These are phyloP conservation scores for Cucumis cinereus DNA, from an alignment of 306 rosid species.

Conservation along the genomic window DNA sequence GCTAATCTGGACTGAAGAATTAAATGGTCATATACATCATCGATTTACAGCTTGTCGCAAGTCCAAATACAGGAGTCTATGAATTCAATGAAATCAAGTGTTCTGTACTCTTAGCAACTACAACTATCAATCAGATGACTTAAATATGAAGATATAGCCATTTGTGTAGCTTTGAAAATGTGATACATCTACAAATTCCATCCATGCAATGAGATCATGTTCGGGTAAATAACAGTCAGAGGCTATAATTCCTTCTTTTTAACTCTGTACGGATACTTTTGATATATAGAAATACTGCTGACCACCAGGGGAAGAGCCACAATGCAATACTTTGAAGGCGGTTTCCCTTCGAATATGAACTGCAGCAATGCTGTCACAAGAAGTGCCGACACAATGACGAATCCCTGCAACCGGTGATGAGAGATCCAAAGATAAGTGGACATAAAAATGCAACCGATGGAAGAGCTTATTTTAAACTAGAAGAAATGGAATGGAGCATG, in stretches of 20 bases:
- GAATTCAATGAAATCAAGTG: not conserved
- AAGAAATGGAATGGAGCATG: not conserved
- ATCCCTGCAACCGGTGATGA: constrained; percentile 66
- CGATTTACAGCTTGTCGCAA: not conserved
- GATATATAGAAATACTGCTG: constrained; percentile 74
- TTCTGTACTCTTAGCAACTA: not conserved
- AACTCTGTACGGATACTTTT: constrained; percentile 65
- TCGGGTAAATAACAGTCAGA: not conserved
- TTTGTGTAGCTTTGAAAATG: not conserved
- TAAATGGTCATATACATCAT: not conserved
- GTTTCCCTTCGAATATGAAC: constrained; percentile 85
- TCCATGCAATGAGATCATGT: constrained; percentile 2
- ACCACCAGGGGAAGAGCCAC: constrained; percentile 81
- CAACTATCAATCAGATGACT: not conserved
- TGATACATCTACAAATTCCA: constrained; percentile 27
- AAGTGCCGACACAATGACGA: constrained; percentile 91
- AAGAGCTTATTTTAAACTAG: not conserved
- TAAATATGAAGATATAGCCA: not conserved
- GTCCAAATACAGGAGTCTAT: not conserved
- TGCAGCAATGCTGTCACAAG: constrained; percentile 85
- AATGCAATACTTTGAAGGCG: constrained; percentile 76
- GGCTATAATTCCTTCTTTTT: constrained; percentile 53
- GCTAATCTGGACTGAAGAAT: not conserved
- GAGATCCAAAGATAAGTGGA: not conserved
- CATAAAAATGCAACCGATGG: not conserved